Evolutionary conservation across 768 basidiomycete species (phyloP), one percentile per base, ranked within the genome.

Genomic region (Kwoniella mangroviensis): DNA sequence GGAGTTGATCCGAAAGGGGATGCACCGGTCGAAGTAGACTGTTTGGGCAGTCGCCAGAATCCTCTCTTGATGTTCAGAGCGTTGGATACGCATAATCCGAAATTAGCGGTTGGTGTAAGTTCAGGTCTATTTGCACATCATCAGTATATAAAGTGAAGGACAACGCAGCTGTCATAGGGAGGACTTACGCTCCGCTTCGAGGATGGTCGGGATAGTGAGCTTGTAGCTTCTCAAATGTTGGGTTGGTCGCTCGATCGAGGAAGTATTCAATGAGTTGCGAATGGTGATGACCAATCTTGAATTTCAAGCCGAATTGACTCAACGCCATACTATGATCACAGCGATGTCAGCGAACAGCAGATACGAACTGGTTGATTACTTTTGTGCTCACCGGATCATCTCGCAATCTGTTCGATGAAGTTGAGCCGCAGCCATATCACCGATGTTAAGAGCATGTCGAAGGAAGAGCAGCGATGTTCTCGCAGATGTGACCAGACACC

Each of bases 241-340:
- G 79, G 53, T 76, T 63, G 6, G 72, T 63, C n/a, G 77, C 71
- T 26, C 79, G 69, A 49, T 80, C 79, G n/a, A 80, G 51, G 69
- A 80, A 80, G 61, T 80, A 80, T 40, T 78, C 79, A 53, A 80
- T 70, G 12, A 80, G 72, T 58, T 80, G 79, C 10, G 79, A 63
- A 51, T 80, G 79, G 52, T 80, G 79, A 66, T 76, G 72, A 10
- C 79, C 79, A 49, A 80, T 76, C 64, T 78, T 80, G 72, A 78
- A 80, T 13, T 68, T 52, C 9, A 65, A 40, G 43, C 76, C 76
- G 54, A 71, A 78, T 59, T 75, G 72, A 26, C 65, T 64, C 4
- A 80, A 60, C 17, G 79, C 75, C 73, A 80, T 77, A 45, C 75
- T 75, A 51, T 22, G 1, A 22, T 19, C 17, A 49, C 45, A 49